Evolutionary conservation across 352 stramenopile genomes (phyloP), one percentile per base, ranked within the genome.

Genomic region (Phytophthora palmivora): DNA sequence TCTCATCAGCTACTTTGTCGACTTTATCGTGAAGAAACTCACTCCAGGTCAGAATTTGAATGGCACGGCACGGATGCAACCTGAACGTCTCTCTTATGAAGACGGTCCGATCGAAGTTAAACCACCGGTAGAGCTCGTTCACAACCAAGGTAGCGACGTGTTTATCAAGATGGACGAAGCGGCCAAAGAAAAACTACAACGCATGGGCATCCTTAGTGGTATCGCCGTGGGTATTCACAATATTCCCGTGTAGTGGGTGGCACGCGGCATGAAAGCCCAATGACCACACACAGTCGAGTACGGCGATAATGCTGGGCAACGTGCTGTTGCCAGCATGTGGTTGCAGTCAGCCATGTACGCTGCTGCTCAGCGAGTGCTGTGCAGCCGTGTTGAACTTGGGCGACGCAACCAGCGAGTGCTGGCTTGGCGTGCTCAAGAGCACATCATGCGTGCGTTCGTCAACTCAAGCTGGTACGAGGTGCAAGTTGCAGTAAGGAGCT

Each of bases 231-330:
- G 73, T 6, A 74, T 99, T 45, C 97, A 99, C 83, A 99, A 99
- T 76, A 97, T 99, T 41, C 97, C 97, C 4, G 97, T 98, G 68
- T n/a, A n/a, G n/a, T n/a, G n/a, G n/a, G n/a, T n/a, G n/a, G n/a
- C n/a, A n/a, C n/a, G n/a, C n/a, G n/a, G n/a, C n/a, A n/a, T n/a
- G n/a, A n/a, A n/a, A n/a, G n/a, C n/a, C n/a, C n/a, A n/a, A n/a
- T n/a, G n/a, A n/a, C n/a, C n/a, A n/a, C n/a, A n/a, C n/a, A n/a
- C n/a, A n/a, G n/a, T n/a, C n/a, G n/a, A n/a, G n/a, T n/a, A n/a
- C n/a, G n/a, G n/a, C n/a, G n/a, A n/a, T n/a, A n/a, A n/a, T n/a
- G n/a, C n/a, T n/a, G n/a, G n/a, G n/a, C n/a, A n/a, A n/a, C n/a
- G n/a, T n/a, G n/a, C n/a, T n/a, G n/a, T n/a, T n/a, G n/a, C n/a